A percentile compares a stretch with the other conserved stretches of the same genome.
These are phyloP conservation scores for Leishmania mexicana DNA, from an alignment of 208 protist species.

Conservation along the genomic window DNA sequence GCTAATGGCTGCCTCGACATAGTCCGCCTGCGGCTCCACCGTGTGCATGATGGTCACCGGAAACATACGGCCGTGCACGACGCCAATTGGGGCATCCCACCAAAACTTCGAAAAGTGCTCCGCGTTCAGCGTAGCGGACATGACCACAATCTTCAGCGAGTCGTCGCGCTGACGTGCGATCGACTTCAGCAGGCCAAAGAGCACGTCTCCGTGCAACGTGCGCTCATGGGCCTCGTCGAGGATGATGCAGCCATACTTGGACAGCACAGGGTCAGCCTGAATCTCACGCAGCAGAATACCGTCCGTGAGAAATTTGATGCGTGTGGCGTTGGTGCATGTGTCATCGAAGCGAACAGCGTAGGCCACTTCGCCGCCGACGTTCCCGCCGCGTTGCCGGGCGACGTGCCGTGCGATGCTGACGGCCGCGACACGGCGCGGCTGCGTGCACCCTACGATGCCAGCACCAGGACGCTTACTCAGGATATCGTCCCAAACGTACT, in stretches of 20 bases:
- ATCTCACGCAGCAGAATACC: constrained; percentile 97
- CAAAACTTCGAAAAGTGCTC: constrained; percentile 96
- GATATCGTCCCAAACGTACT: constrained; percentile 93
- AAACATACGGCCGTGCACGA: constrained; percentile 90
- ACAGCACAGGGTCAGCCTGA: constrained; percentile 90
- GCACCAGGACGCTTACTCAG: constrained; percentile 38
- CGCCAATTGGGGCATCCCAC: constrained; percentile 91
- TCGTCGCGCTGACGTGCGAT: constrained; percentile 60
- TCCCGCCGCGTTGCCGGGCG: constrained; percentile 80
- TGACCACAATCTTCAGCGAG: constrained; percentile 94
- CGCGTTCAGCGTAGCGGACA: constrained; percentile 98
- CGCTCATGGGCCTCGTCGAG: constrained; percentile 99
- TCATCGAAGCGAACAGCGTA: constrained; percentile 97
- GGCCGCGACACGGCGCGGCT: constrained; percentile 97
- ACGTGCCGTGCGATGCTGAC: constrained; percentile 96
- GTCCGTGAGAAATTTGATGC: constrained; percentile 96
- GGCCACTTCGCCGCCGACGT: constrained; percentile 88
- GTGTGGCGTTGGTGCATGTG: constrained; percentile 77
- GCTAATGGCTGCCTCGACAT: constrained; percentile 97
- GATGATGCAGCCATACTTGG: constrained; percentile 97
- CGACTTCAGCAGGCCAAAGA: constrained; percentile 93
- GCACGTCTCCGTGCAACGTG: constrained; percentile 95
- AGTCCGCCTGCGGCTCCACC: constrained; percentile 95
- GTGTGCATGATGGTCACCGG: constrained; percentile 95
- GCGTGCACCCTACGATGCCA: constrained; percentile 94